Evolutionary conservation across 1,284 basidiomycete genomes (phyloP), one percentile per base, ranked within the genome.

Genomic region (Naganishia sp.): DNA sequence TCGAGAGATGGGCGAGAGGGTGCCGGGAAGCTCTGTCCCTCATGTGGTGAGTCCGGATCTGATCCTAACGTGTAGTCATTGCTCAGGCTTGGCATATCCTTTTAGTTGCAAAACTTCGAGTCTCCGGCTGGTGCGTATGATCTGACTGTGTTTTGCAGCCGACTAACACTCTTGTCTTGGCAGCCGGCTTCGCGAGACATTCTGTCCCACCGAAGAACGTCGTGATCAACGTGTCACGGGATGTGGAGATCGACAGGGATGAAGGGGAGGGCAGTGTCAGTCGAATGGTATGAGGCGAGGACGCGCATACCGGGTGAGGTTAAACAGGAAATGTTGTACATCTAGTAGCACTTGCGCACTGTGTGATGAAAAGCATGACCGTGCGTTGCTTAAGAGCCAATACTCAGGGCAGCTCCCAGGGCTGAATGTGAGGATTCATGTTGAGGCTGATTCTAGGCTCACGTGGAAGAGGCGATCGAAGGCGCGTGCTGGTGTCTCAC

Each of bases 181-280:
- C 45, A 50, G 46, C 63, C 18, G 52, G 53, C 3, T 65, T 65
- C 46, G 46, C 63, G n/a, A 46, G 63, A 42, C 43, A 48, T 15
- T 65, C 54, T 6, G 45, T 50, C 6, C 52, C 63, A 23, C 54
- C 63, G 2, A 55, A 54, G 54, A 55, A 65, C 25, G 63, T 65
- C 10, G 63, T 65, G 10, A 65, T 65, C 55, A 50, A 65, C 18
- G 63, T 65, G 39, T 65, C 63, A 15, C 43, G 46, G 28, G 54
- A 65, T 23, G 63, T 65, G 21, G 63, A 65, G 36, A 55, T 65
- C 31, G 39, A 55, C 23, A 45, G 54, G 21, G 63, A 65, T 42
- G 63, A 56, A 42, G 59, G 59, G 6, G 59, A 61, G 18, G 43
- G 49, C 33, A 15, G 48, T 7, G 15, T 16, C 36, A 36, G 59